These are phyloP conservation scores for Penicillium paxilli DNA, from an alignment of 495 filamentous ascomycete genomes.

Conservation along the genomic window DNA sequence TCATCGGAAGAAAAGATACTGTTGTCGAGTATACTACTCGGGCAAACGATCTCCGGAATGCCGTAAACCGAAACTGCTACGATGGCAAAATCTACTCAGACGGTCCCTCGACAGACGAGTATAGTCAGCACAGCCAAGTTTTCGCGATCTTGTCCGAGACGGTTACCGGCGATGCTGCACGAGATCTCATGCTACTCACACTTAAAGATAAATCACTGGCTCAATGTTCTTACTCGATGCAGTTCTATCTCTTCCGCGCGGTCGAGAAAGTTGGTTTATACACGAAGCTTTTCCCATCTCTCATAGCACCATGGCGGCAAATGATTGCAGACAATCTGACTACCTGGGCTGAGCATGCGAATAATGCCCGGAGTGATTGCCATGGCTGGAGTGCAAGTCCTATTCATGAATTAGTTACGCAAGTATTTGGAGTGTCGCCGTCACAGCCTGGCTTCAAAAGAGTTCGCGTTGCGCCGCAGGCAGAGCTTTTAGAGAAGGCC, in stretches of 20 bases:
- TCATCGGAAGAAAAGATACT: conserved; percentile 11
- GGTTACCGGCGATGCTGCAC: conserved; percentile 8
- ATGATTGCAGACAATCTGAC: conserved; percentile 25
- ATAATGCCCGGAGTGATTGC: conserved; percentile 28
- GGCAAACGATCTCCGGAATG: conserved; percentile 10
- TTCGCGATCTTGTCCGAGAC: conserved; percentile 25
- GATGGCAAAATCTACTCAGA: conserved; percentile 13
- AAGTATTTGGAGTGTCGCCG: conserved; percentile 20
- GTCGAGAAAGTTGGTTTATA: conserved; percentile 21
- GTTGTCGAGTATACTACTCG: conserved; percentile 19
- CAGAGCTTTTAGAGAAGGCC: conserved; percentile 6
- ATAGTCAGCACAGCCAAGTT: conserved; percentile 27
- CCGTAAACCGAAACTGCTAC: conserved; percentile 18
- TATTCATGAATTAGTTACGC: conserved; percentile 23
- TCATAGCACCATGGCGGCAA: conserved; percentile 22
- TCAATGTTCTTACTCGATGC: conserved; percentile 23
- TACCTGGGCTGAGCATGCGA: conserved; percentile 28
- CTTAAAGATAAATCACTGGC: conserved; percentile 7
- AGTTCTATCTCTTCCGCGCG: conserved; percentile 29
- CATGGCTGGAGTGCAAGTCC: conserved; percentile 30
- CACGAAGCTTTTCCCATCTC: conserved; percentile 3
- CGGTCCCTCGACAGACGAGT: conserved; percentile 15
- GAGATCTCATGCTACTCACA: conserved; percentile 2
- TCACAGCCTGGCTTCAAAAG: conserved; percentile 14
- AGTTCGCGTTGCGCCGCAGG: conserved; percentile 20